These are phyloP conservation scores for Trypanosoma avium DNA, from an alignment of 208 protist species.

Conservation along the genomic window DNA sequence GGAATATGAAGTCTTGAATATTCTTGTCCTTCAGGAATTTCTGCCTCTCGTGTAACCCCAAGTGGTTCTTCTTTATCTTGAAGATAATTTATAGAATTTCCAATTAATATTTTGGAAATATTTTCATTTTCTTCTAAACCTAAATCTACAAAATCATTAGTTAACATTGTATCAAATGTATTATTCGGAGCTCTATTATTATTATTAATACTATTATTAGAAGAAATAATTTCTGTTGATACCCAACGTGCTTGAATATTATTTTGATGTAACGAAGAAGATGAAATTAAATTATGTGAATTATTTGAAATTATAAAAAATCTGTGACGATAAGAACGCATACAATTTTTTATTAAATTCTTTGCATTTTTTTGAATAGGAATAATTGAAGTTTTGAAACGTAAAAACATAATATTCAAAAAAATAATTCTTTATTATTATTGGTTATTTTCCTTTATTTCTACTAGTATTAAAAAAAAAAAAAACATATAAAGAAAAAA, in stretches of 20 bases:
- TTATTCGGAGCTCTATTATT: too few species aligned
- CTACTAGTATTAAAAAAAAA: not conserved
- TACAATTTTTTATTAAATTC: too few species aligned
- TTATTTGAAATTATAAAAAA: too few species aligned
- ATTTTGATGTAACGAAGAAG: too few species aligned
- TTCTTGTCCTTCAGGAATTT: conserved; percentile 33
- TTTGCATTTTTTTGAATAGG: not conserved
- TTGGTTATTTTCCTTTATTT: not conserved
- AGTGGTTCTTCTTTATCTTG: conserved; percentile 16
- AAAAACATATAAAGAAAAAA: not conserved
- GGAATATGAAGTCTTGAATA: conserved; percentile 65
- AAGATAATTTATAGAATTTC: not conserved
- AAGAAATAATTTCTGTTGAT: not conserved
- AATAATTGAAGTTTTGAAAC: not conserved
- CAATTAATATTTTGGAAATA: not conserved
- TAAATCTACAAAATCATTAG: conserved; percentile 22
- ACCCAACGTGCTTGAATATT: not conserved
- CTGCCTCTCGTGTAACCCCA: conserved; percentile 33
- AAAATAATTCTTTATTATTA: too few species aligned
- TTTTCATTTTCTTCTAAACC: not conserved
- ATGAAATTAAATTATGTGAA: too few species aligned
- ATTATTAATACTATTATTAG: too few species aligned
- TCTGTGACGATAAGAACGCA: not conserved
- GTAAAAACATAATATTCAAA: not conserved
- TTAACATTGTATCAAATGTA: not conserved